Evolutionary conservation across 2,329 filamentous ascomycete genomes (phyloP).

Genomic region (Colletotrichum spinosum): DNA sequence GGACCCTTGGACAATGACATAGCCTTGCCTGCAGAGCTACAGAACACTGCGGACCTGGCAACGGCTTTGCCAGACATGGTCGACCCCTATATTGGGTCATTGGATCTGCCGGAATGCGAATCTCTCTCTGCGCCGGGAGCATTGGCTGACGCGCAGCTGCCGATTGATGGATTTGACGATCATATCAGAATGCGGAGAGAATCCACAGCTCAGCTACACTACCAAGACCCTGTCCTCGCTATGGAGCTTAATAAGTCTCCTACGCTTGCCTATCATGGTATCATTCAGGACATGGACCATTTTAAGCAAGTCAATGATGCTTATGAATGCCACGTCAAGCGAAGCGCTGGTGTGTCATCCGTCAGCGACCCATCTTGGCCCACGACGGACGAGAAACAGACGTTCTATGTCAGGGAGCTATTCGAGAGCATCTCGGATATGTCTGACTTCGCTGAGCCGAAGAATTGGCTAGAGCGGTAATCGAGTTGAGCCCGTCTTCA

Average conservation of each 20-base stretch:
- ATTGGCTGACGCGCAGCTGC: too few species aligned
- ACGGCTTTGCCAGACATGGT: neutral
- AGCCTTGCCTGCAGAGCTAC: too few species aligned
- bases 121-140: too few species aligned
- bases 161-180: too few species aligned
- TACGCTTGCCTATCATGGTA: neutral
- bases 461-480: neutral
- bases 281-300: neutral
- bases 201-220: too few species aligned
- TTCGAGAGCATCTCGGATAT: neutral
- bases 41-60: too few species aligned
- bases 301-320: neutral
- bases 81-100: too few species aligned
- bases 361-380: neutral
- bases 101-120: too few species aligned
- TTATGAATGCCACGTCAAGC: neutral
- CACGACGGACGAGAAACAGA: neutral
- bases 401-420: neutral
- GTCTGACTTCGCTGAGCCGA: neutral
- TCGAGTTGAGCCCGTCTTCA: too few species aligned
- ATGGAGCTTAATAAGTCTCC: neutral
- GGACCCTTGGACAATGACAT: too few species aligned
- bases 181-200: too few species aligned
- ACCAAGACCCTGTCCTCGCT: neutral
- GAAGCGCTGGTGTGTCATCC: neutral